phyloP scores from a whole-genome alignment of 306 rosid species.

The Morella rubra region DNA sequence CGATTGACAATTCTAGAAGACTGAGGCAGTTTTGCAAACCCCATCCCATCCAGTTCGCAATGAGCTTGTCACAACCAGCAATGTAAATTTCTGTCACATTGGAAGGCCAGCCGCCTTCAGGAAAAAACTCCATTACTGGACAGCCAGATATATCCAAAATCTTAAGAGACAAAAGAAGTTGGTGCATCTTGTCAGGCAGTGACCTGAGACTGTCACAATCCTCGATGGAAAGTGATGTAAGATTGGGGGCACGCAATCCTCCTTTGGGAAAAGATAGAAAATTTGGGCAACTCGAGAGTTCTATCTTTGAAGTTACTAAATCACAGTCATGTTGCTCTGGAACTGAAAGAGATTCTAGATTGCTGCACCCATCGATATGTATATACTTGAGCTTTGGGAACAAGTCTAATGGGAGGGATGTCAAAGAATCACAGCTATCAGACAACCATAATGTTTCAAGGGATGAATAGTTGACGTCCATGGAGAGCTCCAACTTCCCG shows the following conservation, averaged over 20 bases:
- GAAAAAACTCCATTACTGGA: no score
- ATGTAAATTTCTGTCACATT: no score
- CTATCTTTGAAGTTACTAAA: conserved; percentile 5
- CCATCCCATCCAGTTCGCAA: no score
- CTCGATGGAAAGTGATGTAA: no score
- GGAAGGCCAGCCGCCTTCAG: no score
- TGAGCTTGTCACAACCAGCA: no score
- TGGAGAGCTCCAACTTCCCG: neutral
- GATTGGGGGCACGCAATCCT: neutral
- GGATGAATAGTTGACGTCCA: neutral
- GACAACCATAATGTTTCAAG: neutral
- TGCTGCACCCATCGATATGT: neutral
- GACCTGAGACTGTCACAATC: no score
- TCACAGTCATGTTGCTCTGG: neutral
- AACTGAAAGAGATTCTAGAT: neutral
- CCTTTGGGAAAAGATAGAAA: conserved; percentile 6
- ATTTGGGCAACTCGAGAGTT: neutral
- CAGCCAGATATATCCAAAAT: no score
- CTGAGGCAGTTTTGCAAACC: no score
- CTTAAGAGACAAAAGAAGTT: no score
- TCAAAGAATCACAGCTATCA: neutral
- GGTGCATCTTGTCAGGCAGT: no score
- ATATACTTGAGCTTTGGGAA: neutral
- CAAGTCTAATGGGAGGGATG: neutral
- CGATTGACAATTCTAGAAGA: no score